Evolutionary conservation across 2,329 filamentous ascomycete genomes (phyloP).

Genomic region (Pseudogymnoascus sp.): DNA sequence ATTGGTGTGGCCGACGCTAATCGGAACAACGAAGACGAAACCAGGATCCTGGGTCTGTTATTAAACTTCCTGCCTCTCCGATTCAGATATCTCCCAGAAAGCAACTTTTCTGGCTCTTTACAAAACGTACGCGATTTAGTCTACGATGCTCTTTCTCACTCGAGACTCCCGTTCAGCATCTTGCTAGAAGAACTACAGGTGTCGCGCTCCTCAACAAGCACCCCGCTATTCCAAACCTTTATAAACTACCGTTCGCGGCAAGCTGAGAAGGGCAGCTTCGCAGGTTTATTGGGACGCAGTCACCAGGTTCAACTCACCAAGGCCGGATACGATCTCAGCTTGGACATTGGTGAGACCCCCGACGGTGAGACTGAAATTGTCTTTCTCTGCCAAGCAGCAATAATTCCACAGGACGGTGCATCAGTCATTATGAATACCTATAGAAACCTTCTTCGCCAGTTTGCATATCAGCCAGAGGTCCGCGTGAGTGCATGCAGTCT

Average conservation of each 20-base stretch:
- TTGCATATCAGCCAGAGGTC: no score
- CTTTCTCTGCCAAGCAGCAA: no score
- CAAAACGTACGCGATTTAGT: neutral
- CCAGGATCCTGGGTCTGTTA: no score
- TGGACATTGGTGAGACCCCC: no score
- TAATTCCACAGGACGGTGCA: neutral
- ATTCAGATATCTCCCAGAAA: neutral
- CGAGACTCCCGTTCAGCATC: constrained; percentile 16
- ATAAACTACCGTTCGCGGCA: constrained; percentile 13
- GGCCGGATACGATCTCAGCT: no score
- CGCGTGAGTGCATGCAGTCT: no score
- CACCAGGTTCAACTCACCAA: no score
- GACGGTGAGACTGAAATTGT: no score
- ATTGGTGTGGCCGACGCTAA: constrained; percentile 43
- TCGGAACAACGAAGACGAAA: constrained; percentile 24
- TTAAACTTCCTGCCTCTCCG: neutral
- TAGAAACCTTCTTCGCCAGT: no score
- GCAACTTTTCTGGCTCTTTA: neutral
- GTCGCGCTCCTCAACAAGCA: constrained; percentile 16
- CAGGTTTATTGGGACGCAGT: no score
- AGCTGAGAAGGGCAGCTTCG: no score
- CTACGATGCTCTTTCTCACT: constrained; percentile 3
- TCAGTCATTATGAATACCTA: no score
- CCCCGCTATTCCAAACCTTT: constrained; percentile 19
- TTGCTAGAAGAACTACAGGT: constrained; percentile 17